These are phyloP conservation scores for Alternaria ventricosa DNA, from an alignment of 2,329 filamentous ascomycete species.

Conservation along the genomic window DNA sequence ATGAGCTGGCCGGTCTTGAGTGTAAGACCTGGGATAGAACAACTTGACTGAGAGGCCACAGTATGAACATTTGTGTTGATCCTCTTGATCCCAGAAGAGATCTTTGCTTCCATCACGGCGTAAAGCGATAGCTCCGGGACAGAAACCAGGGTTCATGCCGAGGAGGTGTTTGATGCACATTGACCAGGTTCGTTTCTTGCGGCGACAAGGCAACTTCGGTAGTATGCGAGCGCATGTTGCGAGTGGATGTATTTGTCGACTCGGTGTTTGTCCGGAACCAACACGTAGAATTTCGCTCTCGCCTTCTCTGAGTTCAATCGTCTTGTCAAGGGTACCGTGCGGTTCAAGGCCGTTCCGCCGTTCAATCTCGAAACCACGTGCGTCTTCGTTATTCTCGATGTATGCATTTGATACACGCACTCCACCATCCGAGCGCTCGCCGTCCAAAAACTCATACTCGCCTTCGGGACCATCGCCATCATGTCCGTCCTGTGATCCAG, in stretches of 20 bases:
- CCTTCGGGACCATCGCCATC: neutral
- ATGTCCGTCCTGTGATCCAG: neutral
- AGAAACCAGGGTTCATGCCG: neutral
- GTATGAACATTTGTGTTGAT: neutral
- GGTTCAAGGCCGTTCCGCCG: neutral
- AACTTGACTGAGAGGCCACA: neutral
- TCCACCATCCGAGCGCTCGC: neutral
- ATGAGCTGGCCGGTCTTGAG: rapidly evolving
- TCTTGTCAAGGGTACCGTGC: neutral
- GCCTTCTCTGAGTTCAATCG: neutral
- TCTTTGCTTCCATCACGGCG: rapidly evolving
- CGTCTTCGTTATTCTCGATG: neutral
- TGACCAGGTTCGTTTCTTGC: neutral
- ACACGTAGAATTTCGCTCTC: neutral
- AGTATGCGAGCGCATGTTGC: neutral
- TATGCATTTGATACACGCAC: neutral
- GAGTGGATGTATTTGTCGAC: neutral
- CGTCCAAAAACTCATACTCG: no score
- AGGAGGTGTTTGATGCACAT: neutral
- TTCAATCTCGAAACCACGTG: neutral
- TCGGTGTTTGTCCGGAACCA: neutral
- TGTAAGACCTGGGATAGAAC: rapidly evolving
- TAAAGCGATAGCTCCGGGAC: neutral
- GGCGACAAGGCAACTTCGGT: neutral
- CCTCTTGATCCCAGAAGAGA: rapidly evolving